phyloP scores from a whole-genome alignment of 2,329 filamentous ascomycete genomes.

The Hymenoscyphus infarciens region DNA sequence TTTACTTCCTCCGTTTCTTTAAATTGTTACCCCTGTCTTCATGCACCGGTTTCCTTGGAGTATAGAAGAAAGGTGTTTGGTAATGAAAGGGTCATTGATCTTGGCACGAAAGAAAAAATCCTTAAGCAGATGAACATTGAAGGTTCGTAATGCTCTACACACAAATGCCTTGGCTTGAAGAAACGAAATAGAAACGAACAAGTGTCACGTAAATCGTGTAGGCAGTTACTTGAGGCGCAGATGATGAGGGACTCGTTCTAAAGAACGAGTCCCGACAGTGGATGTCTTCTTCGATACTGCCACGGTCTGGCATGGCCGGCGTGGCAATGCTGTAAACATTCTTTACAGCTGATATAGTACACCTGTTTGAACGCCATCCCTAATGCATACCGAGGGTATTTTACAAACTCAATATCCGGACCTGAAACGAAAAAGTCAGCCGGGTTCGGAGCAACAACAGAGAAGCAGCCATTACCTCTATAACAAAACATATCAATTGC shows the following conservation, averaged over 20 bases:
- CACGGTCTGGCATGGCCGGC: background rate
- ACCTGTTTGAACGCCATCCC: background rate
- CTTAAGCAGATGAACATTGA: slow-evolving; percentile 45
- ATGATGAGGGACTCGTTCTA: background rate
- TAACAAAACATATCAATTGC: background rate
- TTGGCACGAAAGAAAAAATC: slow-evolving; percentile 49
- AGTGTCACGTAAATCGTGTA: background rate
- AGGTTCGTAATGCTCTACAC: slow-evolving; percentile 46
- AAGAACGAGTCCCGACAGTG: background rate
- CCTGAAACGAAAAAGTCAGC: background rate
- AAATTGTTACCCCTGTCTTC: slow-evolving; percentile 51
- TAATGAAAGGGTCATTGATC: slow-evolving; percentile 52
- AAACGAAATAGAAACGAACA: background rate
- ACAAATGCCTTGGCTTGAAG: slow-evolving; percentile 42
- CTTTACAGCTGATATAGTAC: slow-evolving; percentile 5
- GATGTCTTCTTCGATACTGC: background rate
- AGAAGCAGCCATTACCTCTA: background rate
- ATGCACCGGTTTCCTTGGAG: slow-evolving; percentile 57
- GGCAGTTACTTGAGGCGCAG: background rate
- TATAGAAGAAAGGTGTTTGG: slow-evolving; percentile 57
- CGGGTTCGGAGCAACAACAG: background rate
- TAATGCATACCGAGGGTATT: slow-evolving; percentile 2
- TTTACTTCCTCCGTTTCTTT: background rate
- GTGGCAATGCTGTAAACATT: background rate
- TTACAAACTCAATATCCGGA: background rate